Evolutionary conservation across 805 yeast genomes (phyloP).

Genomic region (Allodekkera sacchari): DNA sequence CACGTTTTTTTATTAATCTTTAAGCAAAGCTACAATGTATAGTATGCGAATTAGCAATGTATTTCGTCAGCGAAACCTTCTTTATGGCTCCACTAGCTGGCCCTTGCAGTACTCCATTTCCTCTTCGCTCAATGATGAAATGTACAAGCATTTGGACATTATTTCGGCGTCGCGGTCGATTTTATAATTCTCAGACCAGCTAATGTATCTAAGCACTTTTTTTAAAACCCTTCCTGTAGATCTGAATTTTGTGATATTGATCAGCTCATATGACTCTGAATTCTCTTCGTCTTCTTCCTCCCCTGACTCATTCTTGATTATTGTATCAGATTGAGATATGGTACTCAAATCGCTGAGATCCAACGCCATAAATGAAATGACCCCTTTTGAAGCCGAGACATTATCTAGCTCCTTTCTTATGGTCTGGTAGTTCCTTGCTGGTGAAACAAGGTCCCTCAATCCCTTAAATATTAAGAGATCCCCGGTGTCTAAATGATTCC

Average conservation of each 20-base stretch:
- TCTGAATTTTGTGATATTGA: conserved; percentile 73
- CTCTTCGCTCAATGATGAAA: conserved; percentile 62
- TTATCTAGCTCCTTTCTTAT: conserved; percentile 53
- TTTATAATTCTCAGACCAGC: conserved; percentile 69
- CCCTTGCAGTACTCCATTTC: conserved; percentile 47
- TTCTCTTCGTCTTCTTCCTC: conserved; percentile 8
- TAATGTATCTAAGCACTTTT: conserved; percentile 70
- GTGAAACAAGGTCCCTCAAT: conserved; percentile 64
- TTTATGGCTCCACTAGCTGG: conserved; percentile 7
- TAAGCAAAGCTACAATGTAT: too few relatives aligned
- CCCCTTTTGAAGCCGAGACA: conserved; percentile 58
- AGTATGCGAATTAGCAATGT: too few relatives aligned
- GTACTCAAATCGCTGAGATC: conserved; percentile 76
- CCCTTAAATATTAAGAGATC: conserved; percentile 61
- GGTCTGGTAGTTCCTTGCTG: conserved; percentile 61
- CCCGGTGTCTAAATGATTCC: conserved; percentile 66
- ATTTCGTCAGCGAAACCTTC: not conserved
- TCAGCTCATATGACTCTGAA: conserved; percentile 30
- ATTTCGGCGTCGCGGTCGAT: conserved; percentile 51
- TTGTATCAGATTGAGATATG: conserved; percentile 56
- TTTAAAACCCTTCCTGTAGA: conserved; percentile 71
- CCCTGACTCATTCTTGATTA: conserved; percentile 19
- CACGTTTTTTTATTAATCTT: too few relatives aligned
- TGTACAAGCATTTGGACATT: conserved; percentile 75
- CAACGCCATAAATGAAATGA: conserved; percentile 85